A percentile compares a stretch with the other conserved stretches of the same genome.
phyloP scores from a whole-genome alignment of 192 early-diverging fungal species.

The Rhizophagus clarus region DNA sequence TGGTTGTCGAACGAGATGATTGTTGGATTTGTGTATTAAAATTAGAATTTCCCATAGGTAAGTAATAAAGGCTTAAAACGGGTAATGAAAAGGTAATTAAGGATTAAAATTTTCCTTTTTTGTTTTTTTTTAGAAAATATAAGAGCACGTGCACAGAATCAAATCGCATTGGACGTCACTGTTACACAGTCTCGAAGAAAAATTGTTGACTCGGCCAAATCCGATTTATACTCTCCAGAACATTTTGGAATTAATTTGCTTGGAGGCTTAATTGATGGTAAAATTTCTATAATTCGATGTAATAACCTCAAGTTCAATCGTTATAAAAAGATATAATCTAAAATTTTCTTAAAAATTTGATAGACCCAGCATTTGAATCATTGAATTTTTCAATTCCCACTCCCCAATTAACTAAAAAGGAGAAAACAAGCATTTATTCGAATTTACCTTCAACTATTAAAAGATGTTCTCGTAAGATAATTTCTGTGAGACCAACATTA shows the following conservation, averaged over 20 bases:
- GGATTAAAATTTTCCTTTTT: neutral
- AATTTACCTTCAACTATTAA: slow-evolving; percentile 33
- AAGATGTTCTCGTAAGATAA: slow-evolving; percentile 39
- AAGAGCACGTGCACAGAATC: slow-evolving; percentile 41
- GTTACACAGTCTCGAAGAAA: slow-evolving; percentile 37
- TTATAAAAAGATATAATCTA: neutral
- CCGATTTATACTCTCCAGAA: slow-evolving; percentile 52
- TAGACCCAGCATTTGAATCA: slow-evolving; percentile 22
- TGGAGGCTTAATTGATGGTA: slow-evolving; percentile 54
- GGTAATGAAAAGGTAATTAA: too few species aligned
- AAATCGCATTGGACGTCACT: slow-evolving; percentile 40
- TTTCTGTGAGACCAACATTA: slow-evolving; percentile 52
- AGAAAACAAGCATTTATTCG: slow-evolving; percentile 34
- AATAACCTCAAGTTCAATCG: neutral
- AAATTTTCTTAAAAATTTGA: neutral
- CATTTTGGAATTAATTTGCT: slow-evolving; percentile 57
- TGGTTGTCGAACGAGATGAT: slow-evolving; percentile 43
- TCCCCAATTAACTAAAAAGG: slow-evolving; percentile 37
- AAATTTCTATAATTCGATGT: neutral
- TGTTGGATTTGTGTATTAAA: slow-evolving; percentile 51
- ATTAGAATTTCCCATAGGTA: slow-evolving; percentile 55
- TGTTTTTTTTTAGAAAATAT: slow-evolving; percentile 30
- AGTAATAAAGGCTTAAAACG: neutral
- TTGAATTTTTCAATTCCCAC: slow-evolving; percentile 28
- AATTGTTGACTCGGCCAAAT: slow-evolving; percentile 16